Evolutionary conservation across 1,284 basidiomycete genomes (phyloP).

Genomic region (Vanrija pseudolonga): DNA sequence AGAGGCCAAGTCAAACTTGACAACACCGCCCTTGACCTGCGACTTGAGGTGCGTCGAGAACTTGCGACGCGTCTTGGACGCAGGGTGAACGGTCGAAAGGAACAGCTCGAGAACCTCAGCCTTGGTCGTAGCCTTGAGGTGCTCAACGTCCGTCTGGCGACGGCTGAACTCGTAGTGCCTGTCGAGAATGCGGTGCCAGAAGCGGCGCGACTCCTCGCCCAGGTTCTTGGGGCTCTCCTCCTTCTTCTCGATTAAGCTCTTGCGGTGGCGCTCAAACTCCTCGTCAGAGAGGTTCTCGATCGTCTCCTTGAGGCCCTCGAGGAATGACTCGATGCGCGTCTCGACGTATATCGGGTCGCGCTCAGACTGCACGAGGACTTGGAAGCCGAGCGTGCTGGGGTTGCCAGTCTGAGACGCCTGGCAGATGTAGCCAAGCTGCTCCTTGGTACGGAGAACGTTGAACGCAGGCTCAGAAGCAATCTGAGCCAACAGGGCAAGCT

Average conservation of each 20-base stretch:
- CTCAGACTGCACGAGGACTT: conserved; percentile 91
- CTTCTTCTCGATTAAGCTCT: conserved; percentile 63
- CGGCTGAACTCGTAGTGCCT: conserved; percentile 73
- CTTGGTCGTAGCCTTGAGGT: conserved; percentile 65
- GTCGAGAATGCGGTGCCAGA: conserved; percentile 67
- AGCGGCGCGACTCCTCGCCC: conserved; percentile 61
- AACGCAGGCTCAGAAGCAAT: conserved; percentile 89
- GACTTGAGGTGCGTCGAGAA: conserved; percentile 76
- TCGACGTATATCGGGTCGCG: conserved; percentile 80
- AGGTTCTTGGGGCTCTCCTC: conserved; percentile 70
- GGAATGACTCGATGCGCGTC: conserved; percentile 79
- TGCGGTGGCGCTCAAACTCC: conserved; percentile 65
- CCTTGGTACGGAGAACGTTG: conserved; percentile 87
- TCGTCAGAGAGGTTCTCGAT: conserved; percentile 59
- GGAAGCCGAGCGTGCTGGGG: conserved; percentile 61
- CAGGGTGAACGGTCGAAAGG: conserved; percentile 65
- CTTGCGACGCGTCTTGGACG: conserved; percentile 66
- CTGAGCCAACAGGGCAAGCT: conserved; percentile 56
- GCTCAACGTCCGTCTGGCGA: conserved; percentile 63
- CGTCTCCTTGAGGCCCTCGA: conserved; percentile 63
- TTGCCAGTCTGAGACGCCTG: conserved; percentile 51
- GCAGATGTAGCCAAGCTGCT: conserved; percentile 93
- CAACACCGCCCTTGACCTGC: conserved; percentile 44
- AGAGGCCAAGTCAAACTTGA: conserved; percentile 63
- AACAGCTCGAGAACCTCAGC: conserved; percentile 75